Evolutionary conservation across 1,284 basidiomycete species (phyloP).

Genomic region (Rhodotorula sp.): DNA sequence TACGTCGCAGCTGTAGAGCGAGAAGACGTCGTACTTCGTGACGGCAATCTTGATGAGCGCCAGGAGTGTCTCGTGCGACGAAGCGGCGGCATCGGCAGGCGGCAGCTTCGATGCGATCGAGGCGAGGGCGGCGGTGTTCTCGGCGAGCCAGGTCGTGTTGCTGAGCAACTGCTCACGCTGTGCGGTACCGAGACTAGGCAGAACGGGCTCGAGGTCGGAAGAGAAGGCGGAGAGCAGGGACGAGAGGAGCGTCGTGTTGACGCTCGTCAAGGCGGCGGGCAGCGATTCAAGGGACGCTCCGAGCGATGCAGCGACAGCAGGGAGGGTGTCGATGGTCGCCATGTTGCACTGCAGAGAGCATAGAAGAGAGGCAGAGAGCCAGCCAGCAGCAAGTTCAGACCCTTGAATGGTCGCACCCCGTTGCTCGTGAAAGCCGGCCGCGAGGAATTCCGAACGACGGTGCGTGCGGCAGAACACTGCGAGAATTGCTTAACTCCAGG

Average conservation of each 20-base stretch:
- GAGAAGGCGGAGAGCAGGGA: background rate
- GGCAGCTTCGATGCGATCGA: background rate
- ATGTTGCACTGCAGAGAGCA: background rate
- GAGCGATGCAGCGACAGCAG: background rate
- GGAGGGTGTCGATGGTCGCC: slow-evolving; percentile 4
- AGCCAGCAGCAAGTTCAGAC: background rate
- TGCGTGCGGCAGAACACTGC: too few relatives aligned
- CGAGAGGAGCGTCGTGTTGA: background rate
- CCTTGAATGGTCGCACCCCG: background rate
- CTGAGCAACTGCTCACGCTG: slow-evolving; percentile 5
- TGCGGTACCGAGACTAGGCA: background rate
- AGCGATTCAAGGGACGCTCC: background rate
- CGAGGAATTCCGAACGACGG: background rate
- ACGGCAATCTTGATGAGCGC: slow-evolving; percentile 1
- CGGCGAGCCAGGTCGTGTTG: slow-evolving; percentile 10
- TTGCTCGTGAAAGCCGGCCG: background rate
- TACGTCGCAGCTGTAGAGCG: background rate
- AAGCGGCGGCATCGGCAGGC: background rate
- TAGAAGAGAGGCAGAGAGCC: background rate
- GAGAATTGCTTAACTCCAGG: too few relatives aligned
- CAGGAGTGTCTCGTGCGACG: background rate
- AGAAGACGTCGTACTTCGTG: background rate
- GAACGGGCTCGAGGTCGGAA: slow-evolving; percentile 2
- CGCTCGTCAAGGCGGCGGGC: background rate
- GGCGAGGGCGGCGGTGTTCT: background rate